These are phyloP conservation scores for Penicillium sp. DNA, from an alignment of 2,329 filamentous ascomycete species.

Conservation along the genomic window DNA sequence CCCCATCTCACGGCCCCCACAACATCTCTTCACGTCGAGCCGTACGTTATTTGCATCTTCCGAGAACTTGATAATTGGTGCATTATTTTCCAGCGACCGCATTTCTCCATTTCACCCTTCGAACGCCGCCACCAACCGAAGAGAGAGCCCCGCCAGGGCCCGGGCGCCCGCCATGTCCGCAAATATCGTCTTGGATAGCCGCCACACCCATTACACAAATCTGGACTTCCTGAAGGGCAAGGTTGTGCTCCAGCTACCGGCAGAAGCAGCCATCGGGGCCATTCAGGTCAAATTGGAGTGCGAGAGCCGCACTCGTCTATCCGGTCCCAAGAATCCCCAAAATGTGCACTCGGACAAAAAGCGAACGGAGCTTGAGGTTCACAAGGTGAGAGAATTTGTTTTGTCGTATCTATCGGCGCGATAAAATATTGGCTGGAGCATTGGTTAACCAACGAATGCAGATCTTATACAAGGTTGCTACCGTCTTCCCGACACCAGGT, in stretches of 20 bases:
- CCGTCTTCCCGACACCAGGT: constrained; percentile 46
- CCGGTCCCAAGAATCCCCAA: constrained; percentile 38
- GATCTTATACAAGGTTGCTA: constrained; percentile 48
- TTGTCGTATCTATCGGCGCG: background rate
- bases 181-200: constrained; percentile 43
- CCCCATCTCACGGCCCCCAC: constrained; percentile 7
- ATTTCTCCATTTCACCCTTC: background rate
- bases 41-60: background rate
- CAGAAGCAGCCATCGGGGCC: constrained; percentile 43
- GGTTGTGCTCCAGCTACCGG: constrained; percentile 41
- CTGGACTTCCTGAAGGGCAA: constrained; percentile 47
- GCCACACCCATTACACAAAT: constrained; percentile 47
- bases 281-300: constrained; percentile 51
- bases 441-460: constrained; percentile 16
- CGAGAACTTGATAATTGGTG: background rate
- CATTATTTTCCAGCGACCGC: background rate
- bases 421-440: background rate
- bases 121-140: background rate
- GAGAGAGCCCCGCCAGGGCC: constrained; percentile 7
- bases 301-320: constrained; percentile 46
- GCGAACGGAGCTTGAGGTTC: constrained; percentile 47
- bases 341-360: constrained; percentile 46
- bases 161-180: constrained; percentile 41
- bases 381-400: constrained; percentile 40
- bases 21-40: background rate